Base-by-base conservation (phyloP, 805 yeast species). In the Wickerhamiella bombiphila region DNA sequence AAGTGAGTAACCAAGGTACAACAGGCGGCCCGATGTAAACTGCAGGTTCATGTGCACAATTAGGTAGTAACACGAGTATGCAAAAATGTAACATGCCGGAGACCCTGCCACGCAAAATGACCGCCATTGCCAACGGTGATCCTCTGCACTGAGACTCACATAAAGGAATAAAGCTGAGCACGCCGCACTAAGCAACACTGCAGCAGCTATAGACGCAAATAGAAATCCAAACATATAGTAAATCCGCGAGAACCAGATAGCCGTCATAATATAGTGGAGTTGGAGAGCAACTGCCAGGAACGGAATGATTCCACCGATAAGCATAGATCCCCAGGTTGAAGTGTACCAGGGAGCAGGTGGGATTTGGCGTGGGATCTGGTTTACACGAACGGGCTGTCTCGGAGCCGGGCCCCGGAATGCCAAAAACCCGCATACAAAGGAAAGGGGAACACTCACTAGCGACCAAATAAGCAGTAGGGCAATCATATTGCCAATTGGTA, bases 71-170 rank as follows among this genome's bases (percentile, higher is more conserved):
- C 85, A 62, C 2, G 96, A 76, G 59, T 91, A 94, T 35, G 82
- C 48, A 60, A 85, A 82, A 30, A 86, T 77, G 56, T 88, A 91
- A 38, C 77, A 48, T 0, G 94, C 70, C 56, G 94, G 78, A 22
- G 96, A 93, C 31, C 94, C 96, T 20, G 94, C 81, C 42, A 83
- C 70, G 51, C 79, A 72, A 49, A 81, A 61, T 3, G 94, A 73
- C 58, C 86, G 75, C 98, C 98, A 91, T 55, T 88, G 96, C 98
- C 98, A 91, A 58, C 76, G 74, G 66, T 93, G 86, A 58, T 91
- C 82, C 56, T 91, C 98, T 36, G 82, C 65, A 55, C 94, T 82
- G 47, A 91, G 68, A 3, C 83, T 70, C 64, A 81, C 79, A 59
- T 91, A 91, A 20, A 79, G 72, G 58, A 83, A 69, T 52, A 88